These are phyloP conservation scores for Podosphaera leucotricha DNA, from an alignment of 2,329 filamentous ascomycete genomes.

Conservation along the genomic window DNA sequence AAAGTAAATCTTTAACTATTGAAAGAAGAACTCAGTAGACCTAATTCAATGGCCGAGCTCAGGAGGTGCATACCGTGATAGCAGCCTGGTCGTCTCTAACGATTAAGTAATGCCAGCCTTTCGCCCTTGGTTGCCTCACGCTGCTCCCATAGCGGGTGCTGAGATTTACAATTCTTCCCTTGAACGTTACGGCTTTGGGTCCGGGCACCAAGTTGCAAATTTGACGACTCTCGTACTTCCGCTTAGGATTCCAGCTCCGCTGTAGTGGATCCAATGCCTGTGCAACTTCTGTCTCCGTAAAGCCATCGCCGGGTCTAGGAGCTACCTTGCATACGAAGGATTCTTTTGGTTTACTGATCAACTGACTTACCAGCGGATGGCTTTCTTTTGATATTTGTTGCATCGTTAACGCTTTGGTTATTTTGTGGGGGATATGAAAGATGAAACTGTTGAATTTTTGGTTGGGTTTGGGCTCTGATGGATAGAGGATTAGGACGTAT, in stretches of 20 bases:
- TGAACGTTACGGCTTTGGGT: slow-evolving; percentile 25
- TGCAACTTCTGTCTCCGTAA: slow-evolving; percentile 24
- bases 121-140: slow-evolving; percentile 21
- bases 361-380: too few relatives aligned
- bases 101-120: slow-evolving; percentile 27
- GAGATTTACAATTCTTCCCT: slow-evolving; percentile 32
- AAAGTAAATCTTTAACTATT: slow-evolving; percentile 28
- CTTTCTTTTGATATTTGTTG: too few relatives aligned
- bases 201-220: slow-evolving; percentile 26
- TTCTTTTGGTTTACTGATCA: too few relatives aligned
- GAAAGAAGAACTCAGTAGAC: background rate
- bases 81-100: slow-evolving; percentile 31
- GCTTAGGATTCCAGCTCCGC: slow-evolving; percentile 19
- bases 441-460: too few relatives aligned
- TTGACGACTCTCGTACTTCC: slow-evolving; percentile 23
- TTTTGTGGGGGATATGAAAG: too few relatives aligned
- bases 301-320: slow-evolving; percentile 23
- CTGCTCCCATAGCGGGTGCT: slow-evolving; percentile 20
- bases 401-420: too few relatives aligned
- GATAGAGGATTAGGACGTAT: too few relatives aligned
- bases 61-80: slow-evolving; percentile 21
- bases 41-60: background rate
- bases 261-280: slow-evolving; percentile 18
- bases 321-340: too few relatives aligned
- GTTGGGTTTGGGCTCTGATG: too few relatives aligned